Conservation (phyloP, 208 protist genomes). For the Naegleria gruberi region DNA sequence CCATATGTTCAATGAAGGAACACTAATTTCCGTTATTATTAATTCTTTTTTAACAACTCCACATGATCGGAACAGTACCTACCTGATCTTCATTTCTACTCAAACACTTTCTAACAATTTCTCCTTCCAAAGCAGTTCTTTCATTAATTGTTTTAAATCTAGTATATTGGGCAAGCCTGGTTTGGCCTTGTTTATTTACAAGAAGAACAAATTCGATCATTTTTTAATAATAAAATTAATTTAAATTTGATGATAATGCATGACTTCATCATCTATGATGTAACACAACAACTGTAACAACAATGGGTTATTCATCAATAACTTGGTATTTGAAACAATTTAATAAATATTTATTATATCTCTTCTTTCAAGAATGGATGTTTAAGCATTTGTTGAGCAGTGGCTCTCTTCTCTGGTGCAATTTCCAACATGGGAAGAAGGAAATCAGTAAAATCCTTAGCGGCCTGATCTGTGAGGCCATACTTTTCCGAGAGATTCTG, state of each 20-base stretch:
- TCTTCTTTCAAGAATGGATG: conserved; percentile 34
- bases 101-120: conserved; percentile 87
- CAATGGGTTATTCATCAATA: no score
- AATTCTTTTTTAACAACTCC: no score
- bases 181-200: conserved; percentile 93
- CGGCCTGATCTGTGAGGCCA: conserved; percentile 70
- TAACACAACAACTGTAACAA: no score
- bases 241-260: no score
- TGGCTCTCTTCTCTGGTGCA: conserved; percentile 64
- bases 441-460: conserved; percentile 78
- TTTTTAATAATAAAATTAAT: no score
- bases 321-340: no score
- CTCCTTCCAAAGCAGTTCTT: conserved; percentile 68
- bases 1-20: conserved; percentile 77
- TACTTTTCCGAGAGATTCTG: conserved; percentile 80
- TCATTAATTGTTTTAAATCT: conserved; percentile 61
- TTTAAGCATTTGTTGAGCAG: conserved; percentile 45
- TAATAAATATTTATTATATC: no score
- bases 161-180: conserved; percentile 79
- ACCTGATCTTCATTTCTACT: conserved; percentile 42
- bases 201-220: conserved; percentile 91
- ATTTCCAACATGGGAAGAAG: conserved; percentile 87
- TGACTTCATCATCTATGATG: no score
- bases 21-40: conserved; percentile 57
- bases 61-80: conserved; percentile 4